phyloP scores from a whole-genome alignment of 2,329 filamentous ascomycete species.

The Gnomoniopsis sp. region DNA sequence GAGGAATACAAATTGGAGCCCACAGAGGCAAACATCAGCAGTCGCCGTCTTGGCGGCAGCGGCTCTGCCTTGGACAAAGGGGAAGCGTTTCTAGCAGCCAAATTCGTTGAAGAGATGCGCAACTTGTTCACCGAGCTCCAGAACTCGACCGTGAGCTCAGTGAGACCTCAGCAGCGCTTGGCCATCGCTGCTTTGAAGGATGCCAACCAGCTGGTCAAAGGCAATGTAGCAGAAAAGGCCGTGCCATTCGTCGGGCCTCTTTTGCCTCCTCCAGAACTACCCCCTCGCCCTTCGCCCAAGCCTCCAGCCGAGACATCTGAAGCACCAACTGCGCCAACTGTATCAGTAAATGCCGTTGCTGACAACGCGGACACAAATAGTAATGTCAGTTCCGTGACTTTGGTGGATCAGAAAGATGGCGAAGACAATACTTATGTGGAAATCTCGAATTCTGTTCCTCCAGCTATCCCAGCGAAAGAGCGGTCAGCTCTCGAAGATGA shows the following conservation, averaged over 20 bases:
- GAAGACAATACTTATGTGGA: conserved; percentile 34
- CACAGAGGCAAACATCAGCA: conserved; percentile 57
- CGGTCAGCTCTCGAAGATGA: conserved; percentile 17
- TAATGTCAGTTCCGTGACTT: conserved; percentile 48
- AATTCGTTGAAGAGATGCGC: conserved; percentile 73
- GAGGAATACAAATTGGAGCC: conserved; percentile 68
- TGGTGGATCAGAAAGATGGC: conserved; percentile 41
- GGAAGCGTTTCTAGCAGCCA: conserved; percentile 35
- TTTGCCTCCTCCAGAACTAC: conserved; percentile 44
- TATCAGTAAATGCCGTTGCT: conserved; percentile 23
- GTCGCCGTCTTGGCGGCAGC: conserved; percentile 72
- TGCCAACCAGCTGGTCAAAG: conserved; percentile 24
- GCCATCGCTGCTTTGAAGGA: conserved; percentile 70
- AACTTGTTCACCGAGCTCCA: conserved; percentile 70
- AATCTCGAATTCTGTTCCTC: conserved; percentile 17
- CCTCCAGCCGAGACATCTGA: conserved; percentile 27
- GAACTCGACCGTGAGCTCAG: conserved; percentile 55
- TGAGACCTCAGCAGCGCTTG: conserved; percentile 71
- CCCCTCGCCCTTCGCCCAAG: conserved; percentile 42
- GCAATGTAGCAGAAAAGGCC: conserved; percentile 14
- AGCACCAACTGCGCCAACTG: conserved; percentile 14
- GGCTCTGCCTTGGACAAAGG: conserved; percentile 41
- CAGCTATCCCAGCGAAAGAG: conserved; percentile 24
- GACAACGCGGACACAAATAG: conserved; percentile 41
- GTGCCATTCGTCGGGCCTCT: conserved; percentile 11